These are phyloP conservation scores for Sonneratia caseolaris DNA, from an alignment of 345 rosid genomes.

Conservation along the genomic window DNA sequence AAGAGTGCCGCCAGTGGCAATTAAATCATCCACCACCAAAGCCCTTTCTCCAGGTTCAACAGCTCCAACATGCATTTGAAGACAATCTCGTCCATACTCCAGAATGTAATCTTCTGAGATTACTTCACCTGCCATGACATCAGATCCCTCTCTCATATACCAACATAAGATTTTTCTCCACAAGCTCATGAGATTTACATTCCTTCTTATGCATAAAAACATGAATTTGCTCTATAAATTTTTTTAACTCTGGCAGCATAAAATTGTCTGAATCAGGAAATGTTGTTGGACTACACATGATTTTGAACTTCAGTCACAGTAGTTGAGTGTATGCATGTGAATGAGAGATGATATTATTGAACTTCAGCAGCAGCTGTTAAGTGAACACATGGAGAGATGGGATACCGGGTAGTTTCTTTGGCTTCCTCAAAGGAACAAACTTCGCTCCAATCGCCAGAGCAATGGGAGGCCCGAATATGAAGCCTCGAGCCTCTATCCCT, in stretches of 20 bases:
- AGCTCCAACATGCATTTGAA: conserved; percentile 93
- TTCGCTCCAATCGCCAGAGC: conserved; percentile 98
- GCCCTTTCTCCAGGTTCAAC: conserved; percentile 65
- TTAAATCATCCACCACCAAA: conserved; percentile 78
- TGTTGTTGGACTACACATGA: not conserved
- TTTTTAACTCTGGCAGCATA: not conserved
- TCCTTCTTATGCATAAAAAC: not conserved
- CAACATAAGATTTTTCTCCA: not conserved
- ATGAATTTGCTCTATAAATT: not conserved
- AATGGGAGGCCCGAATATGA: conserved; percentile 87
- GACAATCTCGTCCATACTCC: conserved; percentile 86
- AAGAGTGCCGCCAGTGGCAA: conserved; percentile 96
- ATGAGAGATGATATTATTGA: not conserved
- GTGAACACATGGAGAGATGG: not conserved
- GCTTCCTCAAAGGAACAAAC: conserved; percentile 90
- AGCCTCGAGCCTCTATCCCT: conserved; percentile 98
- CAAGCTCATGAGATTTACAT: too few species aligned
- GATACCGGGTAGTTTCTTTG: conserved; percentile 82
- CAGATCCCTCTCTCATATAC: not conserved
- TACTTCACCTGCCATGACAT: conserved; percentile 47
- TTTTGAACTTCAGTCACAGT: not conserved
- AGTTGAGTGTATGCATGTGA: not conserved
- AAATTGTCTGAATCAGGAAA: not conserved
- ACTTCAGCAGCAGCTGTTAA: not conserved
- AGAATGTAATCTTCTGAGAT: conserved; percentile 74